These are phyloP conservation scores for Pisolithus albus DNA, from an alignment of 768 basidiomycete genomes.

Conservation along the genomic window DNA sequence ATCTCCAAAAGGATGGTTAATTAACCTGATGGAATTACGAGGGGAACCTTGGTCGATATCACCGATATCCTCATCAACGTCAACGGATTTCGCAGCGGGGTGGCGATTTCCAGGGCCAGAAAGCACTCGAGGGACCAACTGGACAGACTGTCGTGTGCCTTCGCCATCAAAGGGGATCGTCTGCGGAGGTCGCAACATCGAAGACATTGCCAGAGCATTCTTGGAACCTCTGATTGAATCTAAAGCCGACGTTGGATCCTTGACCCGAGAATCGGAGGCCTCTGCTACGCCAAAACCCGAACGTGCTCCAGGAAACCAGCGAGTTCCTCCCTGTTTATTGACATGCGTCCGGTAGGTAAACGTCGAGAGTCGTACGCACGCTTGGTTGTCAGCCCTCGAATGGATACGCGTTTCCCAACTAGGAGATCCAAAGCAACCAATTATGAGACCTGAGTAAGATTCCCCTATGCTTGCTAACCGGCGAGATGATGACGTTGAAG, in stretches of 20 bases:
- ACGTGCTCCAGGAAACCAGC: conserved; percentile 4
- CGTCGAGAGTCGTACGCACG: conserved; percentile 5
- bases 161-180: neutral
- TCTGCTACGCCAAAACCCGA: neutral
- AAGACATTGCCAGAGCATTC: neutral
- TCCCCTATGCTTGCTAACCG: neutral
- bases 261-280: conserved; percentile 5
- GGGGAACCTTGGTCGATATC: conserved; percentile 1
- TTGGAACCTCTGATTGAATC: conserved; percentile 3
- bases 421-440: conserved; percentile 28
- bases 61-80: conserved; percentile 6
- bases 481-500: neutral
- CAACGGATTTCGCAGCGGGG: neutral
- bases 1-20: conserved; percentile 12
- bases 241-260: conserved; percentile 7
- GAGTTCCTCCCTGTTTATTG: conserved; percentile 5
- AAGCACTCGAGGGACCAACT: neutral
- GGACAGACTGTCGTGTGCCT: neutral
- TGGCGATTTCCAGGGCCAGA: neutral
- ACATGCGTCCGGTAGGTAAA: conserved; percentile 4
- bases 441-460: conserved; percentile 12
- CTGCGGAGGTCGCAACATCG: neutral
- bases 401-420: conserved; percentile 22
- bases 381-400: conserved; percentile 8
- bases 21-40: conserved; percentile 22